A percentile compares a stretch with the other conserved stretches of the same genome.
phyloP scores from a whole-genome alignment of 2,329 filamentous ascomycete species.

The Aspergillus intermedius region DNA sequence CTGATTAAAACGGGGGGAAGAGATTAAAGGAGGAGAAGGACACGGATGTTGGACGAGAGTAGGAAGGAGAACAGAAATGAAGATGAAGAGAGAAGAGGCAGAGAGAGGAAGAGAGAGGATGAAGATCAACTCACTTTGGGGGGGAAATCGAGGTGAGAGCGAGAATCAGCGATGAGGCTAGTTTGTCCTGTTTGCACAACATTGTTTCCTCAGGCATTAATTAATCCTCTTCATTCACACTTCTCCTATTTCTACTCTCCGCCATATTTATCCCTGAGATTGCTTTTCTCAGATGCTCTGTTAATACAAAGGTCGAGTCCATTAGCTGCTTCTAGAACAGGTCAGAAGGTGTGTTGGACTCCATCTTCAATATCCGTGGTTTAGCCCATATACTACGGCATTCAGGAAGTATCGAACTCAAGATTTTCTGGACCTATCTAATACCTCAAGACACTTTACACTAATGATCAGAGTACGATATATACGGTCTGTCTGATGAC shows the following conservation, averaged over 20 bases:
- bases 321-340: not conserved
- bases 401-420: no score
- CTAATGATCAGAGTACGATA: no score
- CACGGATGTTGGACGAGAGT: conserved; percentile 6
- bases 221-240: not conserved
- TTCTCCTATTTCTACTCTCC: not conserved
- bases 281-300: no score
- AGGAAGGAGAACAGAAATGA: conserved; percentile 11
- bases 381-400: no score
- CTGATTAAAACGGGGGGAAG: conserved; percentile 44
- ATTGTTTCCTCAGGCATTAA: conserved; percentile 10
- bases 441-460: no score
- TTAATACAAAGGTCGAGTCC: no score
- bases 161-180: not conserved
- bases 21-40: conserved; percentile 9
- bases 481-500: no score
- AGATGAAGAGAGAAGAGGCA: conserved; percentile 7
- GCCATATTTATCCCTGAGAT: not conserved
- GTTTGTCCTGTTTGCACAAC: conserved; percentile 14
- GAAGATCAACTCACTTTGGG: conserved; percentile 2
- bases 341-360: no score
- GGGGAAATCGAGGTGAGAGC: not conserved
- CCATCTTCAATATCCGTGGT: no score
- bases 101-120: conserved; percentile 3
- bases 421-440: no score